phyloP scores from a whole-genome alignment of 495 filamentous ascomycete species.

The Endocarpon pusillum region DNA sequence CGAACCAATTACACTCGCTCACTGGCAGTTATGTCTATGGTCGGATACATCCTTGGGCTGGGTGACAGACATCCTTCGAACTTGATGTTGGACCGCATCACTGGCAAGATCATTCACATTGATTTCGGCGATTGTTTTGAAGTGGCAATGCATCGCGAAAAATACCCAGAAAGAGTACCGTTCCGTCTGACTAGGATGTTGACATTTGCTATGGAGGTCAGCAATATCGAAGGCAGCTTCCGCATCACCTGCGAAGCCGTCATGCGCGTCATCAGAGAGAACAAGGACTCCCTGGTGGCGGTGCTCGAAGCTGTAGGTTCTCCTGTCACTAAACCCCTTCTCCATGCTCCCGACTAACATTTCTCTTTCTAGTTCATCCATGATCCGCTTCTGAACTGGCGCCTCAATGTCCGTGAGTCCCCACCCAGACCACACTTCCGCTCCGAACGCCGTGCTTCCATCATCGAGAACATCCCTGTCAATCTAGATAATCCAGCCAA shows the following conservation, averaged over 20 bases:
- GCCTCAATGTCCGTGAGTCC: constrained; percentile 72
- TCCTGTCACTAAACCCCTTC: constrained; percentile 2
- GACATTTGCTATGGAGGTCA: constrained; percentile 98
- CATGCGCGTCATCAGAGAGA: constrained; percentile 89
- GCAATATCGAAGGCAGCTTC: constrained; percentile 97
- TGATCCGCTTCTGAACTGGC: constrained; percentile 93
- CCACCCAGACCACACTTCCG: constrained; percentile 64
- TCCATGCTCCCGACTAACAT: constrained; percentile 10
- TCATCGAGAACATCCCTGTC: constrained; percentile 47
- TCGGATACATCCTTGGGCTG: constrained; percentile 92
- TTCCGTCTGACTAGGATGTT: constrained; percentile 97
- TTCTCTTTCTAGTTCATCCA: constrained; percentile 66
- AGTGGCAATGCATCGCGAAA: constrained; percentile 98
- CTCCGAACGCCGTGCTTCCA: constrained; percentile 60
- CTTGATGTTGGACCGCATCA: constrained; percentile 87
- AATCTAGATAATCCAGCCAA: constrained; percentile 27
- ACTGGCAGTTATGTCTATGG: constrained; percentile 99
- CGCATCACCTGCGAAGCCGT: constrained; percentile 94
- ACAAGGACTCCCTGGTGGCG: constrained; percentile 97
- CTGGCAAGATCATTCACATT: constrained; percentile 91
- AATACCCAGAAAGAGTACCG: constrained; percentile 92
- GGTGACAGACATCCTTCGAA: constrained; percentile 96
- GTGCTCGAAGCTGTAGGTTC: constrained; percentile 85
- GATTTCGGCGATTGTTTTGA: constrained; percentile 99
- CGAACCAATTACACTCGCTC: constrained; percentile 97